Conservation (phyloP, 371 early-diverging fungal genomes). For the Actinomortierella ambigua region DNA sequence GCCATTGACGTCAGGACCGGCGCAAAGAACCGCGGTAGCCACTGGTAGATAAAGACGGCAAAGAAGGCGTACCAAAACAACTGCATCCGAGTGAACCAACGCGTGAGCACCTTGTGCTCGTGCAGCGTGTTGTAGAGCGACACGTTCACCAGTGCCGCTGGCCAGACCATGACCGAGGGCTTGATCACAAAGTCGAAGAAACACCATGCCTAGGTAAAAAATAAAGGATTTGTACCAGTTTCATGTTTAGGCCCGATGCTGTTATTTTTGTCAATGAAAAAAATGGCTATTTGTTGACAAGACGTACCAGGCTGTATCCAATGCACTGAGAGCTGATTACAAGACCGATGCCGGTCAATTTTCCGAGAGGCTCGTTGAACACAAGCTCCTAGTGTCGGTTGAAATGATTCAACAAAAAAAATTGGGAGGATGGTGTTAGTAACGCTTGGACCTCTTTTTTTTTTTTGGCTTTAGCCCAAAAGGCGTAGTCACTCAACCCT, state of each 20-base stretch:
- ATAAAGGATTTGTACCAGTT: no score
- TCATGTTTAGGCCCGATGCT: no score
- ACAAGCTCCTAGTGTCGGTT: conserved; percentile 25
- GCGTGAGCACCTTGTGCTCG: conserved; percentile 47
- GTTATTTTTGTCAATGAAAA: not conserved
- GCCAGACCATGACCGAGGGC: conserved; percentile 91
- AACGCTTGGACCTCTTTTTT: no score
- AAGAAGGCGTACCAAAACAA: conserved; percentile 54
- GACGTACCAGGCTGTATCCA: conserved; percentile 49
- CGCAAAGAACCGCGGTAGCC: conserved; percentile 66
- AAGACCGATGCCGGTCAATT: conserved; percentile 51
- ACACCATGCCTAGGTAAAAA: conserved; percentile 26
- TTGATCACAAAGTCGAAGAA: conserved; percentile 60
- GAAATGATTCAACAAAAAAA: no score
- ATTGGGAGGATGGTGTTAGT: no score
- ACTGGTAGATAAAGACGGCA: conserved; percentile 58
- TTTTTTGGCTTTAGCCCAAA: no score
- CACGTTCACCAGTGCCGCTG: conserved; percentile 71
- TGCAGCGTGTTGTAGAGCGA: conserved; percentile 78
- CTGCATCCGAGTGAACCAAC: conserved; percentile 39
- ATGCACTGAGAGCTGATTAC: conserved; percentile 51
- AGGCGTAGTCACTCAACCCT: no score
- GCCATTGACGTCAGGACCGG: conserved; percentile 60
- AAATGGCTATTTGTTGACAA: not conserved
- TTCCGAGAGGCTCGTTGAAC: conserved; percentile 53